These are phyloP conservation scores for Kwoniella dejecticola DNA, from an alignment of 768 basidiomycete species.

Conservation along the genomic window DNA sequence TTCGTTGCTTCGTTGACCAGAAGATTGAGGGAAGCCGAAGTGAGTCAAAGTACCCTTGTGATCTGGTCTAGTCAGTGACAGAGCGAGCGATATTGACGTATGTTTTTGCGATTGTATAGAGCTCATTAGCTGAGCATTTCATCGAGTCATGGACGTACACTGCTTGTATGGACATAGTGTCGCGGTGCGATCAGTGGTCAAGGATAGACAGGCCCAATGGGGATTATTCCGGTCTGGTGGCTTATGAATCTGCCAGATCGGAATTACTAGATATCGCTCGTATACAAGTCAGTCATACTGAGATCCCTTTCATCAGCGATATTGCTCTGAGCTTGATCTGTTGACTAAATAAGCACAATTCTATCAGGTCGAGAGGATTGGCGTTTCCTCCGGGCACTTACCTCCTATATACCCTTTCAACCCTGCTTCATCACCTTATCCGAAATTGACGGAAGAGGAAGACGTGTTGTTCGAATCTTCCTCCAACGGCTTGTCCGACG, in stretches of 20 bases:
- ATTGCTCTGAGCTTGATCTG: slow-evolving; percentile 3
- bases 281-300: slow-evolving; percentile 65
- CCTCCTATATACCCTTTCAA: slow-evolving; percentile 74
- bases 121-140: slow-evolving; percentile 62
- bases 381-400: slow-evolving; percentile 71
- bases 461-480: slow-evolving; percentile 42
- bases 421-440: slow-evolving; percentile 48
- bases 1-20: slow-evolving; percentile 79
- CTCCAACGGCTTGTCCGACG: slow-evolving; percentile 33
- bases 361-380: slow-evolving; percentile 78
- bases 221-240: slow-evolving; percentile 59
- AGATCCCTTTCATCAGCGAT: background rate
- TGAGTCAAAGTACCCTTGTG: slow-evolving; percentile 54
- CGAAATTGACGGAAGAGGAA: slow-evolving; percentile 25
- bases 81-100: too few species aligned
- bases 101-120: too few species aligned
- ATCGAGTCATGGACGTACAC: slow-evolving; percentile 93
- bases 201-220: slow-evolving; percentile 48
- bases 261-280: slow-evolving; percentile 87
- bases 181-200: slow-evolving; percentile 74
- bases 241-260: slow-evolving; percentile 76
- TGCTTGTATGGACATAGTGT: slow-evolving; percentile 78
- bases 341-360: too few species aligned
- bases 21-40: slow-evolving; percentile 74
- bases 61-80: too few species aligned